These are phyloP conservation scores for Lotus japonicus DNA, from an alignment of 306 rosid genomes.

Conservation along the genomic window DNA sequence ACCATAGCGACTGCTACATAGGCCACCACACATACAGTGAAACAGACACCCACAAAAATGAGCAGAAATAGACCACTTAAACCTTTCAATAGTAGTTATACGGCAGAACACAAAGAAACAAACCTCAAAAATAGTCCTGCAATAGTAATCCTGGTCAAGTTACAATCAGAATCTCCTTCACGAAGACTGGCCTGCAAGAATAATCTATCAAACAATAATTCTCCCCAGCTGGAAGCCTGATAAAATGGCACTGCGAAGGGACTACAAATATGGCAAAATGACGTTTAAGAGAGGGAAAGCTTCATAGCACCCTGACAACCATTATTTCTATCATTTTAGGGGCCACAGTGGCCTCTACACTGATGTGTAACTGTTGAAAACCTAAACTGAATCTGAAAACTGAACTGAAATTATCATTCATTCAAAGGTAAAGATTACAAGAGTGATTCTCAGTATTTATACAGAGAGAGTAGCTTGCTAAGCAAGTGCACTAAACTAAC, in stretches of 20 bases:
- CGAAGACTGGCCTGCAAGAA: slow-evolving; percentile 65
- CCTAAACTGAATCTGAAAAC: too few relatives aligned
- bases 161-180: slow-evolving; percentile 61
- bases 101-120: slow-evolving; percentile 7
- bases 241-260: slow-evolving; percentile 2
- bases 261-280: neutral
- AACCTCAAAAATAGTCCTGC: slow-evolving; percentile 84
- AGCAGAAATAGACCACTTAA: neutral
- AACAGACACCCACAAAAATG: neutral
- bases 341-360: too few relatives aligned
- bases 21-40: neutral
- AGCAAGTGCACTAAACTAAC: too few relatives aligned
- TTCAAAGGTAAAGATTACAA: too few relatives aligned
- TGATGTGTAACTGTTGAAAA: too few relatives aligned
- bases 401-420: too few relatives aligned
- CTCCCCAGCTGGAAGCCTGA: slow-evolving; percentile 2
- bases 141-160: slow-evolving; percentile 66
- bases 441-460: too few relatives aligned
- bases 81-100: neutral
- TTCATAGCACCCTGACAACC: too few relatives aligned
- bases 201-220: slow-evolving; percentile 14
- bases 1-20: neutral
- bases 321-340: too few relatives aligned
- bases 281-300: slow-evolving; percentile 10
- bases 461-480: too few relatives aligned